Base-by-base conservation (phyloP, 163 green algal species). In the Scenedesmus sp. region DNA sequence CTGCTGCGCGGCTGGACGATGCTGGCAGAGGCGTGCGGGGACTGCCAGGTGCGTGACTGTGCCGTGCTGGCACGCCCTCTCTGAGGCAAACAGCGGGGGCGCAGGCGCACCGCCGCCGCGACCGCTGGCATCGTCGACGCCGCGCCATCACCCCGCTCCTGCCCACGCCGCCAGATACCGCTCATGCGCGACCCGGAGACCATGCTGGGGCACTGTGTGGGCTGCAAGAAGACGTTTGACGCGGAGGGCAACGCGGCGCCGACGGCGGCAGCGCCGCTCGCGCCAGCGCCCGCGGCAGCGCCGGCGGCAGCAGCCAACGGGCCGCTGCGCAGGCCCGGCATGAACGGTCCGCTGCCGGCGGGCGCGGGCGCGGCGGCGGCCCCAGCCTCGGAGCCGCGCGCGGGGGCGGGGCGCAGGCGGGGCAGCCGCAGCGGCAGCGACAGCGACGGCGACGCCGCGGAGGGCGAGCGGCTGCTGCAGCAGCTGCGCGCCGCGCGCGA, bases 1-100 rank as follows among this genome's bases (percentile, higher is more conserved):
- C 42, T 85, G 50, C 63, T 85, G 26, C 54, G 63, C 7, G 80
- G 80, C 17, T 83, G 56, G 51, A 60, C 73, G 10, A 85, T 85
- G 80, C 72, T 81, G 11, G 80, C 80, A 4, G 63, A 82, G 13
- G 58, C 39, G 18, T 85, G 79, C 62, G 36, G 58, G n/a, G 42
- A 56, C 39, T 77, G 69, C 28, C 53, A 67, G 36, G 69, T 77
- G 36, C 6, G 58, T 64, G 28, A n/a, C n/a, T n/a, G n/a, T n/a
- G n/a, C n/a, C 39, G 7, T 47, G 39, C 39, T 10, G 39, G 39
- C 39, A 47, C 10, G 39, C 39, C 39, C 7, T 47, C n/a, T n/a
- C n/a, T n/a, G n/a, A n/a, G n/a, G n/a, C n/a, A n/a, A n/a, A n/a
- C n/a, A n/a, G n/a, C n/a, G n/a, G n/a, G n/a, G n/a, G n/a, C n/a